Conservation (phyloP, 441 rosid species). For the Eugenia klotzschiana region DNA sequence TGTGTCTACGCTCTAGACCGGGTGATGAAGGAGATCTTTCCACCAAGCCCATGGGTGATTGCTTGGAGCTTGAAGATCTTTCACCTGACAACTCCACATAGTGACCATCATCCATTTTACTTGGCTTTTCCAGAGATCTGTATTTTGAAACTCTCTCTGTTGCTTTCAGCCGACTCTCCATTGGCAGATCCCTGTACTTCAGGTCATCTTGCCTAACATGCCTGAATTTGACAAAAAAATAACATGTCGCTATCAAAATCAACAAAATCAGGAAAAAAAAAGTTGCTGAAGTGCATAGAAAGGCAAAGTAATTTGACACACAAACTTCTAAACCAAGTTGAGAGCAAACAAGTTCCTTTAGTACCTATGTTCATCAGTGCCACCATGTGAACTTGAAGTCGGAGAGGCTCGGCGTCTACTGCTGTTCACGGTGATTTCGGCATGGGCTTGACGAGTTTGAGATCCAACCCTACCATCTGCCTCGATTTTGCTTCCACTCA, state of each 20-base stretch:
- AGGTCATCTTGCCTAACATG: slow-evolving; percentile 35
- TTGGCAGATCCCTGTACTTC: slow-evolving; percentile 26
- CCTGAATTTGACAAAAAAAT: slow-evolving; percentile 25
- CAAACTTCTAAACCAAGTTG: background rate
- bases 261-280: background rate
- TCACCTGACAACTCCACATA: slow-evolving; percentile 50
- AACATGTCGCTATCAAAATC: background rate
- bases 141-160: slow-evolving; percentile 52
- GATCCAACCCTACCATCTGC: slow-evolving; percentile 63
- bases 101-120: slow-evolving; percentile 55
- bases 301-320: background rate
- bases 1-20: slow-evolving; percentile 65
- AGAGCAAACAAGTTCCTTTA: background rate
- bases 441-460: slow-evolving; percentile 40
- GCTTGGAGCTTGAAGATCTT: slow-evolving; percentile 62
- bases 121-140: slow-evolving; percentile 42
- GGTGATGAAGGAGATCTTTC: slow-evolving; percentile 81
- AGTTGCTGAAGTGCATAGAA: background rate
- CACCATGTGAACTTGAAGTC: slow-evolving; percentile 42
- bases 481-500: slow-evolving; percentile 37
- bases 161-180: slow-evolving; percentile 43
- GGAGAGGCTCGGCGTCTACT: slow-evolving; percentile 41
- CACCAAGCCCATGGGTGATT: slow-evolving; percentile 50
- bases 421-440: slow-evolving; percentile 17
- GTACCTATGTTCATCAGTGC: slow-evolving; percentile 68